Evolutionary conservation across 495 filamentous ascomycete species (phyloP).

Genomic region (Parmelia sp.): DNA sequence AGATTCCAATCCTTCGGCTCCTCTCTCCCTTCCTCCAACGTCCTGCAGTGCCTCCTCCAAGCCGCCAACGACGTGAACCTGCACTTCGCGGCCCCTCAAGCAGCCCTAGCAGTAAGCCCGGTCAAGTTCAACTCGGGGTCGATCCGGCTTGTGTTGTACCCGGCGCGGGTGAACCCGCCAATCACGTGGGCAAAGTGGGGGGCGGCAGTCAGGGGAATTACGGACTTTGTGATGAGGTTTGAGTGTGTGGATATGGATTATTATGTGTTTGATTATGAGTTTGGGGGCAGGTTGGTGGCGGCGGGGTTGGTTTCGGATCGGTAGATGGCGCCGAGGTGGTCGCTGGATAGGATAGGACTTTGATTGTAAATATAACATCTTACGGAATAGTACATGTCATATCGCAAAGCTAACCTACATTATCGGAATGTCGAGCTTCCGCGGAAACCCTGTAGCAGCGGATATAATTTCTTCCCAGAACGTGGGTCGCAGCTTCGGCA

Average conservation of each 20-base stretch:
- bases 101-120: background rate
- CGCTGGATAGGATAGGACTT: background rate
- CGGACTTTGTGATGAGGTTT: background rate
- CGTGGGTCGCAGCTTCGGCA: no score
- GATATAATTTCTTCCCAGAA: no score
- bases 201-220: background rate
- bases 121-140: background rate
- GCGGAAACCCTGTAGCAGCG: no score
- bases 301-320: background rate
- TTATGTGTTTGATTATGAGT: background rate
- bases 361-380: no score
- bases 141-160: background rate
- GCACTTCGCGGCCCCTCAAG: background rate
- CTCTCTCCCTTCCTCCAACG: background rate
- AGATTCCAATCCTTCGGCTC: background rate
- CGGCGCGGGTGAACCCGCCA: background rate
- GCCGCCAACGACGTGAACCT: constrained; percentile 3
- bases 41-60: background rate
- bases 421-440: no score
- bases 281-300: background rate
- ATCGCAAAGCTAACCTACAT: no score
- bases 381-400: no score
- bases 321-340: no score
- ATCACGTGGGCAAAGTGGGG: background rate
- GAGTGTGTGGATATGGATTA: constrained; percentile 2